Percentiles rank a stretch among this genome's conserved stretches.
phyloP scores from a whole-genome alignment of 768 basidiomycete species.

The Boletus rubescentipes region DNA sequence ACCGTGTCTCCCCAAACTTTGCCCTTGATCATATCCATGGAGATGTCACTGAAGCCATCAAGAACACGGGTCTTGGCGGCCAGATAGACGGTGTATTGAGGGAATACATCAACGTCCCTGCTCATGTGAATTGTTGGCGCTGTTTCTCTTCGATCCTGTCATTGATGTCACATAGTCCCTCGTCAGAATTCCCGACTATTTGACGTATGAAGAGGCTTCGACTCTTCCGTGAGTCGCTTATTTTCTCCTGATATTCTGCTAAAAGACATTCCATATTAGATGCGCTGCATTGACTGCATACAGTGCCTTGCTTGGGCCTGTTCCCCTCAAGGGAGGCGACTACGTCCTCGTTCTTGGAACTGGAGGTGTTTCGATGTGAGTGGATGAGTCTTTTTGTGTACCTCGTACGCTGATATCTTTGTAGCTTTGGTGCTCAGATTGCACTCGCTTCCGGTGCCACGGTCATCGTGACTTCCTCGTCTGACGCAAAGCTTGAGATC shows the following conservation, averaged over 20 bases:
- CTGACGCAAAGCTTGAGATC: constrained; percentile 58
- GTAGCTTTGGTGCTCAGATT: constrained; percentile 56
- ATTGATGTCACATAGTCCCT: constrained; percentile 36
- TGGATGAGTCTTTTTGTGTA: background rate
- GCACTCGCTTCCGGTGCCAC: constrained; percentile 61
- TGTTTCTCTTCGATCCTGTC: background rate
- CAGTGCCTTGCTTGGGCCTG: constrained; percentile 51
- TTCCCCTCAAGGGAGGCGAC: constrained; percentile 57
- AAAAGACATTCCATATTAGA: constrained; percentile 22
- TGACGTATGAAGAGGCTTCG: constrained; percentile 63
- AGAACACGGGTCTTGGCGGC: constrained; percentile 44
- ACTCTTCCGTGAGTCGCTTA: constrained; percentile 50
- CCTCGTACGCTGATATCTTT: constrained; percentile 1
- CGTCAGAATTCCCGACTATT: constrained; percentile 52
- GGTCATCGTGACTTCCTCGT: constrained; percentile 67
- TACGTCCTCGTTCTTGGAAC: constrained; percentile 56
- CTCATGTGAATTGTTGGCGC: constrained; percentile 31
- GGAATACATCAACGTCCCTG: constrained; percentile 52
- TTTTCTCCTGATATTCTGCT: background rate
- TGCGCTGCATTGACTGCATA: constrained; percentile 67
- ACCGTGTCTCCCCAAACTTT: constrained; percentile 58
- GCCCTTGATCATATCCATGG: constrained; percentile 47
- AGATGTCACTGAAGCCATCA: constrained; percentile 37
- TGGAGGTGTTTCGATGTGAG: constrained; percentile 55
- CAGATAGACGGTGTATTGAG: constrained; percentile 51